Evolutionary conservation across 2,329 filamentous ascomycete genomes (phyloP).

Genomic region (Exophiala xenobiotica): DNA sequence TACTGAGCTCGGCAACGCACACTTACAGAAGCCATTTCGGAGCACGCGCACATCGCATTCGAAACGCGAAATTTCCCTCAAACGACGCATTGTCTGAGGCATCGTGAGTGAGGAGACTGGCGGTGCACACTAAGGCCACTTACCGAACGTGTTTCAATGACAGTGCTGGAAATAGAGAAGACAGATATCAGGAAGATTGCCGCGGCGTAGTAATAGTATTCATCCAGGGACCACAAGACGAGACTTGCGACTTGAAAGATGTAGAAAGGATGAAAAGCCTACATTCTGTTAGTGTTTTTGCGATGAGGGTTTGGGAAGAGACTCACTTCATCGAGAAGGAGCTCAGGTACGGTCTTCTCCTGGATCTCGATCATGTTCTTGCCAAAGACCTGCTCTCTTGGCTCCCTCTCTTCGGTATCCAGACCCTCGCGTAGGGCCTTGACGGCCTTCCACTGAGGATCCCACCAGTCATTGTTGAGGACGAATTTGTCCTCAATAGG

Average conservation of each 20-base stretch:
- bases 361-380: constrained; percentile 89
- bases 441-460: constrained; percentile 81
- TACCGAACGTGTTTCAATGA: constrained; percentile 83
- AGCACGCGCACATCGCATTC: constrained; percentile 94
- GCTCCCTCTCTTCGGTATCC: constrained; percentile 82
- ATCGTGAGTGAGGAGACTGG: constrained; percentile 20
- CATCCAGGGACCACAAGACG: constrained; percentile 88
- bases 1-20: background rate
- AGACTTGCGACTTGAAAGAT: constrained; percentile 96
- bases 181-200: constrained; percentile 95
- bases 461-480: constrained; percentile 87
- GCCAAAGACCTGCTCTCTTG: constrained; percentile 83
- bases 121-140: constrained; percentile 38
- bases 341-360: constrained; percentile 77
- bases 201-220: constrained; percentile 96
- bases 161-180: constrained; percentile 83
- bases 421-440: constrained; percentile 73
- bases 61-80: constrained; percentile 89
- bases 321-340: constrained; percentile 81
- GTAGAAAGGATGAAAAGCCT: constrained; percentile 96
- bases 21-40: constrained; percentile 86
- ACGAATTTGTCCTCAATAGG: constrained; percentile 85
- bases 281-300: constrained; percentile 13
- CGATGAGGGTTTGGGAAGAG: background rate
- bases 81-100: constrained; percentile 74